A percentile compares a stretch with the other conserved stretches of the same genome.
phyloP scores from a whole-genome alignment of 768 basidiomycete genomes.

The Rhodotorula toruloides region DNA sequence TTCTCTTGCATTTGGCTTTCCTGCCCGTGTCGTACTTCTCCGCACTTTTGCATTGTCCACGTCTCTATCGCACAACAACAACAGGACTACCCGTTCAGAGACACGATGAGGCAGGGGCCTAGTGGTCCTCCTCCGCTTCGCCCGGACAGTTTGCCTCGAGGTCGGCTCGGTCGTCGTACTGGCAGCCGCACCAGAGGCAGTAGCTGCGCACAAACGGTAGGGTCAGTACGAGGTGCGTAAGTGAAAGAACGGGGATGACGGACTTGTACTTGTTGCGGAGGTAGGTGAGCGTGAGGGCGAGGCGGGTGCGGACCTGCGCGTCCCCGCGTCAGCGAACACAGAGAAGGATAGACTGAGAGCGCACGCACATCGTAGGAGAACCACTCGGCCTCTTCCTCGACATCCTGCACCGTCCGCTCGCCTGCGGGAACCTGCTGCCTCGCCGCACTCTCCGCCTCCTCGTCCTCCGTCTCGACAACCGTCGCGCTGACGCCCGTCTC shows the following conservation, averaged over 20 bases:
- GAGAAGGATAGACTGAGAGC: not conserved
- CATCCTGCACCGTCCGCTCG: not conserved
- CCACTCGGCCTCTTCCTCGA: slow-evolving; percentile 30
- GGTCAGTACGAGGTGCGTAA: not conserved
- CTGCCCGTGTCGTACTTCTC: too few species aligned
- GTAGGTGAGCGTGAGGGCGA: slow-evolving; percentile 36
- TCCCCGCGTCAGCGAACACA: too few species aligned
- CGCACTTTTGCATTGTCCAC: too few species aligned
- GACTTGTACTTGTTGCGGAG: slow-evolving; percentile 33
- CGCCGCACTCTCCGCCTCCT: not conserved
- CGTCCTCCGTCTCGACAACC: slow-evolving; percentile 17
- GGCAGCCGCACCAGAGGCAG: slow-evolving; percentile 40
- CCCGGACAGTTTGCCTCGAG: slow-evolving; percentile 25
- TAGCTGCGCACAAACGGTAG: slow-evolving; percentile 5
- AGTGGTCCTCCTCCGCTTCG: slow-evolving; percentile 26
- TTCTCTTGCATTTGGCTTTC: too few species aligned
- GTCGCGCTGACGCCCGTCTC: slow-evolving; percentile 16
- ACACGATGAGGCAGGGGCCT: not conserved
- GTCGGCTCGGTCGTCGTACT: slow-evolving; percentile 24
- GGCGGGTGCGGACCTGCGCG: slow-evolving; percentile 23
- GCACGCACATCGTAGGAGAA: slow-evolving; percentile 26
- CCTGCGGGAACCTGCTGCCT: not conserved
- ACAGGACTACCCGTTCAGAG: too few species aligned
- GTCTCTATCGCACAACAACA: too few species aligned
- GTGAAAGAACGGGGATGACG: not conserved